Conservation (phyloP, 129 eudicot species). For the Smallanthus sonchifolius region DNA sequence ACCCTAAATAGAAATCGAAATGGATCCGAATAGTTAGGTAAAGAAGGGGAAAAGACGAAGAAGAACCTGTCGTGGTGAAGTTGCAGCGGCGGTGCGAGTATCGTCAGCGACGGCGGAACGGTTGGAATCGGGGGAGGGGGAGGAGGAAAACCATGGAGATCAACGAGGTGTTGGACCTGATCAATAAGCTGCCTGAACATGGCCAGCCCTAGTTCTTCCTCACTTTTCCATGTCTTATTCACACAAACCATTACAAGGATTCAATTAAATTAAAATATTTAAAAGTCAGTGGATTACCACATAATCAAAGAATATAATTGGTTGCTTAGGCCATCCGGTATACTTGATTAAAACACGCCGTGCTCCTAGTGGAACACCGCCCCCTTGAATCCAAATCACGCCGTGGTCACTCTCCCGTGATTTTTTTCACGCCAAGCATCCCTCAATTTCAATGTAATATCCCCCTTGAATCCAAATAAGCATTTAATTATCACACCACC, state of each 20-base stretch:
- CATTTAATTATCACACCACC: no score
- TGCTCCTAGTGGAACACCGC: no score
- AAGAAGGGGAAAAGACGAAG: neutral
- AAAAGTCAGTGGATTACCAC: constrained; percentile 24
- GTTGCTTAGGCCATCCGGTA: no score
- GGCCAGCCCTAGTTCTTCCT: constrained; percentile 23
- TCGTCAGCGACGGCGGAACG: constrained; percentile 31
- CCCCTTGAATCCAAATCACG: no score
- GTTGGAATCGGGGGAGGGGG: constrained; percentile 28
- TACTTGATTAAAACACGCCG: no score
- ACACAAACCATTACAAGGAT: neutral
- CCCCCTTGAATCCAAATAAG: no score
- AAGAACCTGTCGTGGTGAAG: constrained; percentile 33
- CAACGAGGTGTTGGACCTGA: constrained; percentile 43
- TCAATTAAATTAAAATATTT: neutral
- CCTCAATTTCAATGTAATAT: no score
- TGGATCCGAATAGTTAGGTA: neutral
- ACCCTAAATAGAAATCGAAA: neutral
- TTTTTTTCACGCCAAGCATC: no score
- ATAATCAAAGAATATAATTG: constrained; percentile 23
- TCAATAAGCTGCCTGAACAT: constrained; percentile 60
- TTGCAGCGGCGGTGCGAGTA: constrained; percentile 15
- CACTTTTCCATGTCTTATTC: constrained; percentile 19
- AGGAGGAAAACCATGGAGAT: constrained; percentile 48
- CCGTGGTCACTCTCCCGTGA: no score